These are phyloP conservation scores for Bipolaris victoriae DNA, from an alignment of 2,329 filamentous ascomycete species.

Conservation along the genomic window DNA sequence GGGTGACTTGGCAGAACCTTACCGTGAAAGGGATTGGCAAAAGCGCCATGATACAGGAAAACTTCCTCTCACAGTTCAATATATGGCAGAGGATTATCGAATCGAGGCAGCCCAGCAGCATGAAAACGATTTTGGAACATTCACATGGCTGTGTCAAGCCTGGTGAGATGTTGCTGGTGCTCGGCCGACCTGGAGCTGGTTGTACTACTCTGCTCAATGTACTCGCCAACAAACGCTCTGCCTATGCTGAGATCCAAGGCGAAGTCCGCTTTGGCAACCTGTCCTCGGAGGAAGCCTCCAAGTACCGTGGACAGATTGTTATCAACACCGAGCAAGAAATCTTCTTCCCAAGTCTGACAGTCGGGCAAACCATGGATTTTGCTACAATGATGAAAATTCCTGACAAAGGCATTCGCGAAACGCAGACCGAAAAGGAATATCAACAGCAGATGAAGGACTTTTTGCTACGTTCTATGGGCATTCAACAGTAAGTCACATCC, in stretches of 20 bases:
- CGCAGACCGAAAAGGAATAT: constrained; percentile 53
- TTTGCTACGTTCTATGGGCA: constrained; percentile 50
- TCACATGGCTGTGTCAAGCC: constrained; percentile 5
- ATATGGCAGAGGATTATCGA: constrained; percentile 21
- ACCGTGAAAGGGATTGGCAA: constrained; percentile 22
- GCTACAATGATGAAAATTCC: constrained; percentile 64
- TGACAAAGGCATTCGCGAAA: constrained; percentile 54
- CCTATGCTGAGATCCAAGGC: not conserved
- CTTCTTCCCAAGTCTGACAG: constrained; percentile 75
- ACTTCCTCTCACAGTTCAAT: constrained; percentile 25
- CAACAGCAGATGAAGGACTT: constrained; percentile 58
- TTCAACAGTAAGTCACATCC: constrained; percentile 47
- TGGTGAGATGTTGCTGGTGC: constrained; percentile 6
- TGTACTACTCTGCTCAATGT: constrained; percentile 5
- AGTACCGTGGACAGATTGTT: constrained; percentile 24
- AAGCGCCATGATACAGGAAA: constrained; percentile 22
- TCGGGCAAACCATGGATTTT: constrained; percentile 78
- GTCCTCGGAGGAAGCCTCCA: not conserved
- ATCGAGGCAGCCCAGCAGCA: constrained; percentile 13
- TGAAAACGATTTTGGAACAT: constrained; percentile 49
- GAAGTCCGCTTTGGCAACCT: not conserved
- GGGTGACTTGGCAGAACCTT: constrained; percentile 15
- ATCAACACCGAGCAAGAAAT: constrained; percentile 82
- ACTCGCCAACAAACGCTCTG: constrained; percentile 6
- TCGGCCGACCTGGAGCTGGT: constrained; percentile 7